Base-by-base conservation (phyloP, 2,329 filamentous ascomycete genomes). In the Aspergillus uvarum region DNA sequence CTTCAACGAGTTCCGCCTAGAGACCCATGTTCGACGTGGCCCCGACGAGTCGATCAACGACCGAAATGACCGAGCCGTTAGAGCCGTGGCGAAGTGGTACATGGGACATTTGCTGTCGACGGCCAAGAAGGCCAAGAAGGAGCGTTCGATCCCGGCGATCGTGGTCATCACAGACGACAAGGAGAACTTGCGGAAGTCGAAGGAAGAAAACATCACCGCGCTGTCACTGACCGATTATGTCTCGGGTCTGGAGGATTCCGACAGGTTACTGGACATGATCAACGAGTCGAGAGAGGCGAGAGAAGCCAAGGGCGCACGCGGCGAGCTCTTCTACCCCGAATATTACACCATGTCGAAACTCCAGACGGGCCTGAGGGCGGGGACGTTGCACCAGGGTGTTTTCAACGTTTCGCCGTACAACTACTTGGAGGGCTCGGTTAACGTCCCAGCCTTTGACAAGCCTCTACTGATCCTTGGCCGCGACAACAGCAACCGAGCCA, bases 351-450 rank as follows among this genome's bases (percentile, higher is more conserved):
- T 95, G 74, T 97, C 94, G 5, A 96, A 89, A 76, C 90, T 98
- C 86, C 92, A 93, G 85, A 99, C 95, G 5, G 94, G 93, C 0
- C 84, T 97, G 58, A 96, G 96, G 79, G 87, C 87, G 54, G 92
- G 93, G 4, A 87, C 92, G 56, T 80, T 99, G 68, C 95, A 99
- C 74, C 94, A 99, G 77, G 95, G 95, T 6, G 88, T 91, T 24
- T 99, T 97, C 80, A 96, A 93, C 71, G 92, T 98, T 29, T 98
- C 95, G 7, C 91, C 92, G 0, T 99, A 98, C 82, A 99, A 99
- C 79, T 99, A 98, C 69, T 83, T 99, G 11, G 95, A 99, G 75
- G 95, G 92, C 1, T 92, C 92, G 0, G 90, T 98, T 63, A 89
- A 94, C 68, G 92, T 96, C 0, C 87, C 93, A 1, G 87, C 93